A percentile compares a stretch with the other conserved stretches of the same genome.
These are phyloP conservation scores for Durio zibethinus DNA, from an alignment of 345 rosid species.

Conservation along the genomic window DNA sequence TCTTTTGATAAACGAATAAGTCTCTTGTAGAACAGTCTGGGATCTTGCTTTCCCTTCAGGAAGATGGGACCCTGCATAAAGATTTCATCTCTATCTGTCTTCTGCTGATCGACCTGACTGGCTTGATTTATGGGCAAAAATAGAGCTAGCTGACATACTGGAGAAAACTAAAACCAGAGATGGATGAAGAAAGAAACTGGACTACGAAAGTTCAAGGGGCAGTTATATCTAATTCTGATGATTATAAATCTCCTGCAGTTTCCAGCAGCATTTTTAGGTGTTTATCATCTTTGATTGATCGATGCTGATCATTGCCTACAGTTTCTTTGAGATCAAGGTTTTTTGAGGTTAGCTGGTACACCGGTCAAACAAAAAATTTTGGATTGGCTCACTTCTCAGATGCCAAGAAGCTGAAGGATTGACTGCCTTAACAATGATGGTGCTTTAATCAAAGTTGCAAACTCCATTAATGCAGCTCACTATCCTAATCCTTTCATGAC, in stretches of 20 bases:
- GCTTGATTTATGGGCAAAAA: slow-evolving; percentile 88
- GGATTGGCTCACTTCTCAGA: slow-evolving; percentile 60
- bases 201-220: slow-evolving; percentile 58
- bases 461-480: slow-evolving; percentile 63
- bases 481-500: slow-evolving; percentile 12
- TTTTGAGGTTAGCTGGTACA: slow-evolving; percentile 59
- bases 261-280: slow-evolving; percentile 48
- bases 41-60: slow-evolving; percentile 59
- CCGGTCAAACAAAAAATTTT: slow-evolving; percentile 57
- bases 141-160: slow-evolving; percentile 64
- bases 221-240: slow-evolving; percentile 51
- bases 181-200: slow-evolving; percentile 71
- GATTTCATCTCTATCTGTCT: slow-evolving; percentile 75
- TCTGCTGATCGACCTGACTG: slow-evolving; percentile 89
- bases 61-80: slow-evolving; percentile 63
- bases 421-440: slow-evolving; percentile 76
- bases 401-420: slow-evolving; percentile 97
- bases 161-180: slow-evolving; percentile 56
- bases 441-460: slow-evolving; percentile 73
- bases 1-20: slow-evolving; percentile 71
- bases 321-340: slow-evolving; percentile 62
- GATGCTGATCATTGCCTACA: slow-evolving; percentile 64
- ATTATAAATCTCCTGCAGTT: slow-evolving; percentile 64
- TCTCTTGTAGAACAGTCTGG: slow-evolving; percentile 81
- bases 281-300: slow-evolving; percentile 60